A percentile compares a stretch with the other conserved stretches of the same genome.
These are phyloP conservation scores for Colletotrichum sansevieriae DNA, from an alignment of 2,329 filamentous ascomycete genomes.

Conservation along the genomic window DNA sequence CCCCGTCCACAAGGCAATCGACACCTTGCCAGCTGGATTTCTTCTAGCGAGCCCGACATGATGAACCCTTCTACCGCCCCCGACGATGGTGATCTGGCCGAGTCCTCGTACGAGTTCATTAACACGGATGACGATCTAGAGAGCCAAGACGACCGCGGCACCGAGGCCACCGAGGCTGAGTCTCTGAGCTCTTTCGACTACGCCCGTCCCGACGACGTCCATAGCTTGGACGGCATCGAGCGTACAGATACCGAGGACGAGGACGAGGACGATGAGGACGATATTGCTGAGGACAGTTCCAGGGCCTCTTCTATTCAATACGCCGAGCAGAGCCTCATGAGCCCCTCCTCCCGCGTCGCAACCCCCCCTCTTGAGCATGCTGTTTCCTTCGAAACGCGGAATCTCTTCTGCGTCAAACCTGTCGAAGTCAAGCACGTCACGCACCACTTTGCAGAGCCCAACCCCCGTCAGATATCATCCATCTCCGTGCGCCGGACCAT, in stretches of 20 bases:
- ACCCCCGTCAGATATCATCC: conserved; percentile 31
- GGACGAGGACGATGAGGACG: conserved; percentile 33
- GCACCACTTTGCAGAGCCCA: conserved; percentile 51
- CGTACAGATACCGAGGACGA: conserved; percentile 54
- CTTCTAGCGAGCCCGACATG: conserved; percentile 68
- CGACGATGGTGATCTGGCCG: conserved; percentile 61
- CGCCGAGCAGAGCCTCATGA: conserved; percentile 61
- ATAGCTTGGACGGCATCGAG: conserved; percentile 65
- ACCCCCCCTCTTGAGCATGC: conserved; percentile 23
- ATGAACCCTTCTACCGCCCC: conserved; percentile 61
- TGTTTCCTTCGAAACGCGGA: conserved; percentile 49
- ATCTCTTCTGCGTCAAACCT: conserved; percentile 51
- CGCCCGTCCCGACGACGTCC: conserved; percentile 63
- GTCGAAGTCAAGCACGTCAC: conserved; percentile 62
- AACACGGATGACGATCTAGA: conserved; percentile 67
- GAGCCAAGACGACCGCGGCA: conserved; percentile 62
- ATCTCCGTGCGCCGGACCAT: conserved; percentile 63
- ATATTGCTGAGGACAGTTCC: conserved; percentile 46
- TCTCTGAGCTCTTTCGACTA: conserved; percentile 65
- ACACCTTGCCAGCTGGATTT: conserved; percentile 71
- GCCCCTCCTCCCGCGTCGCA: conserved; percentile 51
- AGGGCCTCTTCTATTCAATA: conserved; percentile 60
- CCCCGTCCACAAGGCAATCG: conserved; percentile 68
- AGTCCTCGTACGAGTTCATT: conserved; percentile 71
- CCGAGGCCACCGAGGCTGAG: conserved; percentile 60